Conservation (phyloP, 2,329 filamentous ascomycete genomes). For the Myrmaecium sp. region DNA sequence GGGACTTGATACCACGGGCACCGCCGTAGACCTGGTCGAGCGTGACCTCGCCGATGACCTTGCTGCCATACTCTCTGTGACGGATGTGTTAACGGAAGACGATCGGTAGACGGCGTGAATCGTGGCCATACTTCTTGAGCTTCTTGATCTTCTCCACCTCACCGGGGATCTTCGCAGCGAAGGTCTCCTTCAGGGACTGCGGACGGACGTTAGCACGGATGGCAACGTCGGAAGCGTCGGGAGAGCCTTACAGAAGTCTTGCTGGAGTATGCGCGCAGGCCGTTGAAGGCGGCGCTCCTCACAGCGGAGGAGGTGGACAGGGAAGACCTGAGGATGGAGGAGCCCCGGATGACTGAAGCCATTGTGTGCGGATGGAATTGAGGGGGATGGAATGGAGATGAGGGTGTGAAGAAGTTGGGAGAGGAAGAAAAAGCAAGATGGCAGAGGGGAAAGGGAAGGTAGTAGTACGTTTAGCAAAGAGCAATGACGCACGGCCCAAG, state of each 20-base stretch:
- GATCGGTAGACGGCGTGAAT: constrained; percentile 4
- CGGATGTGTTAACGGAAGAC: constrained; percentile 13
- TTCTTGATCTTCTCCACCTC: constrained; percentile 99
- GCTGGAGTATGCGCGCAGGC: constrained; percentile 78
- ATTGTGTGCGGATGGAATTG: constrained; percentile 36
- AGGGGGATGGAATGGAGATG: constrained; percentile 19
- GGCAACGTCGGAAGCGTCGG: constrained; percentile 7
- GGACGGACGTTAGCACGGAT: constrained; percentile 5
- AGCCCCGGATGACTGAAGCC: constrained; percentile 69
- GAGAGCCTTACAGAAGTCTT: constrained; percentile 59
- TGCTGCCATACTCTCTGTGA: constrained; percentile 75
- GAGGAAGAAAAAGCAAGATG: constrained; percentile 15
- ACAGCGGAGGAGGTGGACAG: constrained; percentile 46
- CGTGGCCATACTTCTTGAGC: constrained; percentile 64
- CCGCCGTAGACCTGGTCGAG: constrained; percentile 99
- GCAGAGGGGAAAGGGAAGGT: too few species aligned
- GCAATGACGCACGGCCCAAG: too few species aligned
- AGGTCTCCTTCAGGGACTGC: constrained; percentile 94
- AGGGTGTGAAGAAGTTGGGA: constrained; percentile 13
- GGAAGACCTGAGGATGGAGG: constrained; percentile 65
- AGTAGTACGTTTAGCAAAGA: too few species aligned
- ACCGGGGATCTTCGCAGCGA: constrained; percentile 84
- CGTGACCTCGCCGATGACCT: constrained; percentile 92
- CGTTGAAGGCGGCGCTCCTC: constrained; percentile 59
- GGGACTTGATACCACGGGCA: constrained; percentile 95